These are phyloP conservation scores for Sugiyamaella pinicola DNA, from an alignment of 1,139 yeast genomes.

Conservation along the genomic window DNA sequence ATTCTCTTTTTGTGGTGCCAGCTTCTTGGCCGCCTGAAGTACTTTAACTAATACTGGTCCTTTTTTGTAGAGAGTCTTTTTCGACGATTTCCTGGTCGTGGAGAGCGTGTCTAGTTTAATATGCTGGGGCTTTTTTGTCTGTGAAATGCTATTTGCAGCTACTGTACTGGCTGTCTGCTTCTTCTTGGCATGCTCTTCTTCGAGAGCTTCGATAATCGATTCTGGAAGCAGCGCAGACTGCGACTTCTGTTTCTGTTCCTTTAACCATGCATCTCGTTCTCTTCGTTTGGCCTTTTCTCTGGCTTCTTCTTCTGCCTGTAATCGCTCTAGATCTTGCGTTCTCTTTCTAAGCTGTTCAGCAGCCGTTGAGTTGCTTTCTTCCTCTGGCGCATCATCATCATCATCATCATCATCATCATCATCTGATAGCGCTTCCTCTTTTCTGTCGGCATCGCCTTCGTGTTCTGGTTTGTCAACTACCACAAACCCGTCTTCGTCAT, in stretches of 20 bases:
- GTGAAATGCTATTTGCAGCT: background rate
- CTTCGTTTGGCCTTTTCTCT: slow-evolving; percentile 28
- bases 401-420: slow-evolving; percentile 17
- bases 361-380: slow-evolving; percentile 28
- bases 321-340: slow-evolving; percentile 17
- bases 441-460: background rate
- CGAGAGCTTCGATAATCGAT: slow-evolving; percentile 4
- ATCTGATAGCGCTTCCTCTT: background rate
- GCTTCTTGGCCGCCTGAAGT: slow-evolving; percentile 7
- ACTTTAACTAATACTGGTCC: slow-evolving; percentile 18
- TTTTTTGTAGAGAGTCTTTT: slow-evolving; percentile 11
- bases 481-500: slow-evolving; percentile 14
- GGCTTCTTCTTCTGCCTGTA: slow-evolving; percentile 20
- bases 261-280: slow-evolving; percentile 26
- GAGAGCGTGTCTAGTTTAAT: slow-evolving; percentile 4
- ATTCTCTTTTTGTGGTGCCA: slow-evolving; percentile 14
- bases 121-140: slow-evolving; percentile 5
- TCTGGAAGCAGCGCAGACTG: slow-evolving; percentile 9
- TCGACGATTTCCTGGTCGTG: background rate
- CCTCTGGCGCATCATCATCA: slow-evolving; percentile 35
- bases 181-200: slow-evolving; percentile 11
- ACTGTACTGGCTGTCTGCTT: background rate
- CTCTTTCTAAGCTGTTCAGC: slow-evolving; percentile 22
- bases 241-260: slow-evolving; percentile 26
- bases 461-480: background rate